phyloP scores from a whole-genome alignment of 208 protist genomes.

The Trypanosoma theileri region DNA sequence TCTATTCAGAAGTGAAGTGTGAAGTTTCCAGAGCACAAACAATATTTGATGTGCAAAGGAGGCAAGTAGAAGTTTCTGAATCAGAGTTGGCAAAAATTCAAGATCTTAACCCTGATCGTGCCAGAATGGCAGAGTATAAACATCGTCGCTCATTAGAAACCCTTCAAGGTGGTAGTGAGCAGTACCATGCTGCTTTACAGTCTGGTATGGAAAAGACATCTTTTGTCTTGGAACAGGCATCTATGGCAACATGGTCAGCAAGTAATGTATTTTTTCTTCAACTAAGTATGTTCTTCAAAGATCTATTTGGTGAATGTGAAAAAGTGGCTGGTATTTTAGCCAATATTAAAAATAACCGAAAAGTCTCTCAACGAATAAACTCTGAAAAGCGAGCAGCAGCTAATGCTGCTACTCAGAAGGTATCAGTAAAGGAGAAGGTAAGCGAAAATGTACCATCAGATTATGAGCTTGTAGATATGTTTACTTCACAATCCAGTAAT shows the following conservation, averaged over 20 bases:
- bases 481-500: background rate
- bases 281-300: conserved; percentile 42
- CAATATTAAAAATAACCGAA: conserved; percentile 59
- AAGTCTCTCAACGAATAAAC: conserved; percentile 51
- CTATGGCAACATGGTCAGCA: conserved; percentile 66
- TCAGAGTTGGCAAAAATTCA: conserved; percentile 19
- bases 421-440: background rate
- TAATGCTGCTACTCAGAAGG: background rate
- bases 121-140: conserved; percentile 31
- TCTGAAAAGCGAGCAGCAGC: conserved; percentile 44
- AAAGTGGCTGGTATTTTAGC: conserved; percentile 31
- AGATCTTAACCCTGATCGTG: conserved; percentile 15
- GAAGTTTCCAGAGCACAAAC: conserved; percentile 38
- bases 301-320: conserved; percentile 22
- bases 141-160: conserved; percentile 27
- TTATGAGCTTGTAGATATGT: conserved; percentile 3
- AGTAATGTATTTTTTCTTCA: conserved; percentile 74
- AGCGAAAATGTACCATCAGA: background rate
- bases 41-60: conserved; percentile 52
- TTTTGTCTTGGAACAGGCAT: conserved; percentile 69
- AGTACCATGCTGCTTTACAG: conserved; percentile 43
- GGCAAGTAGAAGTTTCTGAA: conserved; percentile 44
- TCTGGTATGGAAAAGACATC: conserved; percentile 42
- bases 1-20: conserved; percentile 30
- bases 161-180: conserved; percentile 28